Conservation (phyloP, 495 filamentous ascomycete genomes). For the Ascobolus immersus region DNA sequence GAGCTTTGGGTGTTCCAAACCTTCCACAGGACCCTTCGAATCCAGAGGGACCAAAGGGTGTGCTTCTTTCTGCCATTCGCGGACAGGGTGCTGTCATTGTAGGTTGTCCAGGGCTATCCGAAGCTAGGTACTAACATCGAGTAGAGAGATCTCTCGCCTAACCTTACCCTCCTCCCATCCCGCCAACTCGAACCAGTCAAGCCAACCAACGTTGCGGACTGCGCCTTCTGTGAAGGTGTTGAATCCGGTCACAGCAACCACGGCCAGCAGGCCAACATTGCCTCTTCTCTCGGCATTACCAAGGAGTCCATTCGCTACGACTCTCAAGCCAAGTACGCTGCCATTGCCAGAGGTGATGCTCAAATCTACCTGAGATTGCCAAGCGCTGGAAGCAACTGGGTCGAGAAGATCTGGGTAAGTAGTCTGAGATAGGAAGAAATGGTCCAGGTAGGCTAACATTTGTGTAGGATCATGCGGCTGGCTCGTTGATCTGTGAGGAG, state of each 20-base stretch:
- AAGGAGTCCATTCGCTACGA: slow-evolving; percentile 73
- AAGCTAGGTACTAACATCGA: not conserved
- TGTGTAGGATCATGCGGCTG: slow-evolving; percentile 62
- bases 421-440: not conserved
- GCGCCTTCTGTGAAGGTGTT: slow-evolving; percentile 83
- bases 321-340: slow-evolving; percentile 92
- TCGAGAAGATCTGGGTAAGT: slow-evolving; percentile 83
- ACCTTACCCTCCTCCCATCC: not conserved
- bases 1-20: slow-evolving; percentile 84
- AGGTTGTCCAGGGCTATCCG: not conserved
- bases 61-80: slow-evolving; percentile 55
- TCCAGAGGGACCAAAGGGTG: slow-evolving; percentile 40
- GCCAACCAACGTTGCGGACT: slow-evolving; percentile 51
- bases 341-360: slow-evolving; percentile 79
- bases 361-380: slow-evolving; percentile 85
- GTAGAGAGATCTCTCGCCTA: not conserved
- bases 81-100: slow-evolving; percentile 45
- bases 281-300: slow-evolving; percentile 59
- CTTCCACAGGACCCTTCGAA: slow-evolving; percentile 58
- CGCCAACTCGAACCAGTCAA: slow-evolving; percentile 34
- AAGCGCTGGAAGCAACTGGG: slow-evolving; percentile 45
- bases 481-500: slow-evolving; percentile 79
- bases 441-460: not conserved
- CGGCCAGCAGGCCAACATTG: slow-evolving; percentile 62
- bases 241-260: slow-evolving; percentile 79